These are phyloP conservation scores for Solanum neorickii DNA, from an alignment of 257 asterid species.

Conservation along the genomic window DNA sequence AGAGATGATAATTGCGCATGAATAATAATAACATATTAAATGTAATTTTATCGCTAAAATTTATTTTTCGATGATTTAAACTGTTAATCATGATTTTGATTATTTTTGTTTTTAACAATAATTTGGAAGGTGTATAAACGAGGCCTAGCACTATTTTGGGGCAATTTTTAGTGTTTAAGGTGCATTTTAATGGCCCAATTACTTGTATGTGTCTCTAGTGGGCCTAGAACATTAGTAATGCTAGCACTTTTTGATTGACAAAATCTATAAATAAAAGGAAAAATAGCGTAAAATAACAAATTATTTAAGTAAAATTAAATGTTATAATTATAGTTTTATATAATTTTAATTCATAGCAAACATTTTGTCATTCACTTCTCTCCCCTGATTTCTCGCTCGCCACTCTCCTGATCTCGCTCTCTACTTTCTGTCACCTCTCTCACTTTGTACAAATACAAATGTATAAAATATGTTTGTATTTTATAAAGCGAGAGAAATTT, in stretches of 20 bases:
- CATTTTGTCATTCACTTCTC: too few species aligned
- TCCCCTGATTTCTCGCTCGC: too few species aligned
- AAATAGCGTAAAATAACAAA: too few species aligned
- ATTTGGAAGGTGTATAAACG: neutral
- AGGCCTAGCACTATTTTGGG: neutral
- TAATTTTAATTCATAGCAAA: too few species aligned
- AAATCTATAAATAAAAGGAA: neutral
- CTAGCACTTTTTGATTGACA: neutral
- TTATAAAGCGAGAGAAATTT: too few species aligned
- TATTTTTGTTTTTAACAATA: neutral
- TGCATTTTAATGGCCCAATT: neutral
- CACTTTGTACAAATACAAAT: too few species aligned
- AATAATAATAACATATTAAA: neutral
- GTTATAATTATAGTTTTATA: too few species aligned
- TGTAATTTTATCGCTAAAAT: neutral
- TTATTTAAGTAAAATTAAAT: too few species aligned
- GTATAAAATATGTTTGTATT: too few species aligned
- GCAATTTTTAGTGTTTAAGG: neutral
- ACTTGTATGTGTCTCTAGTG: neutral
- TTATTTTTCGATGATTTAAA: neutral
- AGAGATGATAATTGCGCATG: rapidly evolving
- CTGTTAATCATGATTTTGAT: neutral
- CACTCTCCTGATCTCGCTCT: too few species aligned
- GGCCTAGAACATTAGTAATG: neutral
- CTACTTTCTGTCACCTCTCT: too few species aligned